Conservation (phyloP, 2,329 filamentous ascomycete species). For the Stromatinia cepivora region DNA sequence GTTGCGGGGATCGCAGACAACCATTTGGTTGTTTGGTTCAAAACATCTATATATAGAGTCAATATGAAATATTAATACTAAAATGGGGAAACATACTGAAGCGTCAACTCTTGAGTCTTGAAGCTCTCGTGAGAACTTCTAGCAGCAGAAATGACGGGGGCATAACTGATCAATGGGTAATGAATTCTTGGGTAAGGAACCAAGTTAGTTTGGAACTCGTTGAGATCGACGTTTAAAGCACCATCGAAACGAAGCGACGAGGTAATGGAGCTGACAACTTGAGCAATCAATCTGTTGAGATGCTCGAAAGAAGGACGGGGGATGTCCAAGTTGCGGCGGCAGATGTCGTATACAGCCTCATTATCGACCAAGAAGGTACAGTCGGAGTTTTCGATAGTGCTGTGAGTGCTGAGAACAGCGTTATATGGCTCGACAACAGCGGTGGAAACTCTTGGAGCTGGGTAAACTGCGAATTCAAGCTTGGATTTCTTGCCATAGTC, state of each 20-base stretch:
- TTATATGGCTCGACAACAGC: slow-evolving; percentile 71
- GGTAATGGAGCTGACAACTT: slow-evolving; percentile 67
- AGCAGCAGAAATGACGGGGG: slow-evolving; percentile 60
- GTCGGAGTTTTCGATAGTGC: slow-evolving; percentile 67
- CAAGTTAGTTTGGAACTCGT: slow-evolving; percentile 70
- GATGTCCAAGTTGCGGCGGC: slow-evolving; percentile 63
- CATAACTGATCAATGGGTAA: slow-evolving; percentile 65
- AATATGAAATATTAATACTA: slow-evolving; percentile 17
- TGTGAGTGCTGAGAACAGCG: slow-evolving; percentile 56
- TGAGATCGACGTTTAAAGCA: slow-evolving; percentile 66
- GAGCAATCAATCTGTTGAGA: slow-evolving; percentile 65
- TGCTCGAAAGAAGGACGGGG: slow-evolving; percentile 64
- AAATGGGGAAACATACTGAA: slow-evolving; percentile 52
- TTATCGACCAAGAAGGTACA: slow-evolving; percentile 70
- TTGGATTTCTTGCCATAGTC: slow-evolving; percentile 70
- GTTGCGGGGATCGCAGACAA: slow-evolving; percentile 62
- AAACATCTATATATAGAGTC: slow-evolving; percentile 49
- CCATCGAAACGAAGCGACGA: slow-evolving; percentile 65
- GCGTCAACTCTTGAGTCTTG: slow-evolving; percentile 63
- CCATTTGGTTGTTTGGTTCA: slow-evolving; percentile 70
- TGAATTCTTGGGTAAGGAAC: slow-evolving; percentile 68
- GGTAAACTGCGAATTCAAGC: slow-evolving; percentile 67
- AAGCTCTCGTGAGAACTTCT: slow-evolving; percentile 66
- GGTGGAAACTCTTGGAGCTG: slow-evolving; percentile 62
- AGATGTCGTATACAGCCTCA: slow-evolving; percentile 68